These are phyloP conservation scores for Goniomonas avonlea DNA, from an alignment of 78 protist species.

Conservation along the genomic window DNA sequence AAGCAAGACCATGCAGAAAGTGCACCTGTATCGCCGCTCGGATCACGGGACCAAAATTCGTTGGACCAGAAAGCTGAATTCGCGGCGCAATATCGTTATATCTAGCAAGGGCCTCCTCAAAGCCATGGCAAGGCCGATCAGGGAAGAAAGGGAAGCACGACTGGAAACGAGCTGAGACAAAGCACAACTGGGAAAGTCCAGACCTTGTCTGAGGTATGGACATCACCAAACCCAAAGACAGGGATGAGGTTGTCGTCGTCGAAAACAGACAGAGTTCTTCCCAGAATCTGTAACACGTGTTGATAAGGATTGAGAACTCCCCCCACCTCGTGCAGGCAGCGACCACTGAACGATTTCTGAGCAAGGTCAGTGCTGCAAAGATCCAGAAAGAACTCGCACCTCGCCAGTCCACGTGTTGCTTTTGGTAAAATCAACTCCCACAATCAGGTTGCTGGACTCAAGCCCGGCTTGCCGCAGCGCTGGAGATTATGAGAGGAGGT, in stretches of 20 bases:
- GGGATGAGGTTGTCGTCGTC: slow-evolving; percentile 37
- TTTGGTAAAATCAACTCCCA: slow-evolving; percentile 41
- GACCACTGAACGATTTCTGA: slow-evolving; percentile 33
- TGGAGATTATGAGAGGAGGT: no score
- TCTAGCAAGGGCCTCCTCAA: background rate
- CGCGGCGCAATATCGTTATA: background rate
- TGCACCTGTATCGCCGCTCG: background rate
- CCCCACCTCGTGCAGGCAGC: slow-evolving; percentile 28
- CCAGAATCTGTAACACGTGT: slow-evolving; percentile 21
- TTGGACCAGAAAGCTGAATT: background rate
- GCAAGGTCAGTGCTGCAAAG: no score
- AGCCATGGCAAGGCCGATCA: background rate
- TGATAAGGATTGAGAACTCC: slow-evolving; percentile 25
- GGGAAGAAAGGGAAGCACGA: slow-evolving; percentile 11
- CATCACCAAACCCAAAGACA: slow-evolving; percentile 14
- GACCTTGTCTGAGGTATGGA: background rate
- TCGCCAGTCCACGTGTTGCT: background rate
- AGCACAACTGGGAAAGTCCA: slow-evolving; percentile 20
- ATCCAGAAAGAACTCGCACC: no score
- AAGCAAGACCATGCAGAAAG: no score
- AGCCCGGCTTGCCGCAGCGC: slow-evolving; percentile 14
- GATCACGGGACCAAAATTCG: background rate
- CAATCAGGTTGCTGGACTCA: slow-evolving; percentile 24
- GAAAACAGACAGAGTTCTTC: slow-evolving; percentile 20
- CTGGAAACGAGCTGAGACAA: slow-evolving; percentile 5